Base-by-base conservation (phyloP, 352 stramenopile genomes). In the Saprolegnia parasitica region DNA sequence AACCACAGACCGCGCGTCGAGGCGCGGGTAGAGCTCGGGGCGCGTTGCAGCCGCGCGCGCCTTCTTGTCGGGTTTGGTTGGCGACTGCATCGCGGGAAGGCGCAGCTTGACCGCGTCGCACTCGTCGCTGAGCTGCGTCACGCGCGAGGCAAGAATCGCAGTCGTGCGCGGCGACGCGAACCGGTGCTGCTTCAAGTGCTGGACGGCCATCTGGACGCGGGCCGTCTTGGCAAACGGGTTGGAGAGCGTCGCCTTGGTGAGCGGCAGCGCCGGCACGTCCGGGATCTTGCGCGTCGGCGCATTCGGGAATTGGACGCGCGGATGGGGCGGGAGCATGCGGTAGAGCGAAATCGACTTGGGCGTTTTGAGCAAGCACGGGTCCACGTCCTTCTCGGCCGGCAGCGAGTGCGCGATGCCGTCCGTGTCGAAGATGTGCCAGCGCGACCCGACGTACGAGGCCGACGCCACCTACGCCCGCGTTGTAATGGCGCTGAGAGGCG, bases 371-470 rank as follows among this genome's bases (percentile, higher is more conserved):
- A 24, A 3, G 13, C 1, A 3, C 11, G 52, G 52, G 52, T 60
- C 52, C 3, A n/a, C 40, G 20, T 56, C 39, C 23, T 52, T 47
- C 42, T 68, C 62, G 32, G 21, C 16, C 24, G 62, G 62, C 8
- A 60, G 21, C 16, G 45, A 3, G 40, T 68, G 62, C 16, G n/a
- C 35, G 26, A 13, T 4, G 21, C 45, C 45, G 32, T 11, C 32
- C 16, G 62, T 68, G 37, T 68, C 62, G 46, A 68, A 8, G 6
- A 68, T 16, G 6, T 39, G 40, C 62, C 62, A 68, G 0, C 32
- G 26, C 11, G 23, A 26, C 15, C 9, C 16, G 9, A 13, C 37
- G 32, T 58, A 24, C 35, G 52, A 3, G 52, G 52, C 52, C 11
- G 11, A 26, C 13, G 24, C 52, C 24, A 60, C 35, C 52, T 60